These are phyloP conservation scores for Globisporangium alternatum DNA, from an alignment of 352 stramenopile genomes.

Conservation along the genomic window DNA sequence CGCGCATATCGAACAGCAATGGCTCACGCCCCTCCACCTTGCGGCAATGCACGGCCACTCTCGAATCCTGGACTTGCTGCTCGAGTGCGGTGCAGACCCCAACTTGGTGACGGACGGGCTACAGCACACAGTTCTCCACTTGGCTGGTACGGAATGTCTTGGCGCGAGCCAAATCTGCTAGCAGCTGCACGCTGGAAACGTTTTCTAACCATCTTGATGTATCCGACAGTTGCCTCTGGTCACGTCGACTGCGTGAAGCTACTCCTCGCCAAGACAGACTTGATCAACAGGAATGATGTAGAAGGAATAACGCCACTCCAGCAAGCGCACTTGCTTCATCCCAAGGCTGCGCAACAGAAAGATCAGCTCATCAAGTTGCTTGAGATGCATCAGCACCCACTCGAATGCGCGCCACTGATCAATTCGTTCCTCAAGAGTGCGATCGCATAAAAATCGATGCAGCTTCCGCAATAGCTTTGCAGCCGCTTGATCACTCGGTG, in stretches of 20 bases:
- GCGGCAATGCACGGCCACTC: neutral
- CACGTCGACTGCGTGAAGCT: constrained; percentile 2
- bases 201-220: neutral
- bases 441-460: neutral
- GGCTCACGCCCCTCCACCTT: constrained; percentile 9
- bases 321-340: constrained; percentile 6
- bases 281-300: neutral
- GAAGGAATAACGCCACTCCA: constrained; percentile 12
- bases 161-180: neutral
- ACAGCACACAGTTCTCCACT: constrained; percentile 7
- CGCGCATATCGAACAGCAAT: neutral
- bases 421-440: constrained; percentile 6
- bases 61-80: constrained; percentile 9
- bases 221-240: neutral
- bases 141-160: neutral
- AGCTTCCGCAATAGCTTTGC: neutral
- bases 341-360: neutral
- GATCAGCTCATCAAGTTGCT: constrained; percentile 12
- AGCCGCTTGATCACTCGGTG: constrained; percentile 1
- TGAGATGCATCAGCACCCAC: constrained; percentile 4
- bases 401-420: constrained; percentile 1
- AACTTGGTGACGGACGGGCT: neutral
- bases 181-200: neutral
- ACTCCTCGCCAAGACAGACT: constrained; percentile 12
- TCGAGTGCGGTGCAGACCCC: constrained; percentile 10